phyloP scores from a whole-genome alignment of 495 filamentous ascomycete species.

The Lasiosphaeria ovina region DNA sequence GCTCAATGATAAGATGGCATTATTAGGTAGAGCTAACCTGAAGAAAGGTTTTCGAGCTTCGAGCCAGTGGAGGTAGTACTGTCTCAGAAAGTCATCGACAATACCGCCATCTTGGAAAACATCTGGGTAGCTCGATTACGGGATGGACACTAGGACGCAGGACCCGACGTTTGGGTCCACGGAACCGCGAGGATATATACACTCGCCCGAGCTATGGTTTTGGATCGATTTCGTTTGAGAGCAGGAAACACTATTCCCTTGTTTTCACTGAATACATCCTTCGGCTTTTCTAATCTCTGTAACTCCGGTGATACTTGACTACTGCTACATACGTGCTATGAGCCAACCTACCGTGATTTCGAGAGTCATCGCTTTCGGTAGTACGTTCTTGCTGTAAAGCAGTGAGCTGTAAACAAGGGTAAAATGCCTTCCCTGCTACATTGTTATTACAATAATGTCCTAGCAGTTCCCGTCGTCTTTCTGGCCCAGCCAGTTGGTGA shows the following conservation, averaged over 20 bases:
- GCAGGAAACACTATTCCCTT: neutral
- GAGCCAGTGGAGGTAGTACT: conserved; percentile 15
- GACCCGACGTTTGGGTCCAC: neutral
- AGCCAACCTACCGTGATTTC: neutral
- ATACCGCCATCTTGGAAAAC: conserved; percentile 4
- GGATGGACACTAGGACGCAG: neutral
- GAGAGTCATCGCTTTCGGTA: neutral
- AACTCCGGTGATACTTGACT: neutral
- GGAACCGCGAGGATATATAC: neutral
- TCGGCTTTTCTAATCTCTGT: neutral
- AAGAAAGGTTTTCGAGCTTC: conserved; percentile 11
- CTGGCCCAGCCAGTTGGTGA: neutral
- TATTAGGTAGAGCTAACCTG: conserved; percentile 11
- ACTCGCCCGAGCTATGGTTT: neutral
- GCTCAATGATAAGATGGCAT: conserved; percentile 8
- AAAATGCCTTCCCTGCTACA: neutral
- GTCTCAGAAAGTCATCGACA: conserved; percentile 10
- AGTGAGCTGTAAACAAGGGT: neutral
- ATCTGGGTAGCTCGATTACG: conserved; percentile 4
- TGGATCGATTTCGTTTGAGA: neutral
- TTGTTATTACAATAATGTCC: neutral
- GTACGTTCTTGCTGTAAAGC: neutral
- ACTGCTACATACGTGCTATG: neutral
- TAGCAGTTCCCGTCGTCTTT: neutral
- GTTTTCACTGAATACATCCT: neutral